Evolutionary conservation across 805 yeast genomes (phyloP).

Genomic region (Brettanomyces bruxellensis): DNA sequence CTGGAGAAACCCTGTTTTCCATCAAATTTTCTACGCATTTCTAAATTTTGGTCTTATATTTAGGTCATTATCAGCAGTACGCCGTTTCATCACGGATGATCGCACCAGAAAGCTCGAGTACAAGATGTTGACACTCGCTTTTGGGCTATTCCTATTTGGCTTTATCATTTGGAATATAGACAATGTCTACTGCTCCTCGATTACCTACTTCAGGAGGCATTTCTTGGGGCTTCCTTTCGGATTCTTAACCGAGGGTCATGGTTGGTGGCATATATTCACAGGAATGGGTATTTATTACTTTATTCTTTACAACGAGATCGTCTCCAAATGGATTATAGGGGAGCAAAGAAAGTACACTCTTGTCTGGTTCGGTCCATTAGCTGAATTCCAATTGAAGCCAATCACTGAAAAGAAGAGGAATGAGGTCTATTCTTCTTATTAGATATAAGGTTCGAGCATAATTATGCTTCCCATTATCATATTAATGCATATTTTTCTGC

Average conservation of each 20-base stretch:
- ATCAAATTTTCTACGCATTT: conserved; percentile 76
- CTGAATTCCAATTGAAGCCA: conserved; percentile 31
- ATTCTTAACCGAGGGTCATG: conserved; percentile 80
- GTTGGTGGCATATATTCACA: conserved; percentile 94
- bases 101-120: conserved; percentile 15
- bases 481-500: not conserved
- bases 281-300: conserved; percentile 85
- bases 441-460: not conserved
- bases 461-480: not conserved
- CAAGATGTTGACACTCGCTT: conserved; percentile 20
- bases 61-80: conserved; percentile 33
- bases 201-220: conserved; percentile 49
- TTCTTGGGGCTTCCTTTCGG: conserved; percentile 76
- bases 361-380: conserved; percentile 47
- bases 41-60: conserved; percentile 67
- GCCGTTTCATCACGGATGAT: conserved; percentile 13
- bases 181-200: conserved; percentile 61
- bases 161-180: conserved; percentile 86
- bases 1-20: conserved; percentile 79
- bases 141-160: conserved; percentile 52
- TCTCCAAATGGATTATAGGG: conserved; percentile 58
- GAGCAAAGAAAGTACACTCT: conserved; percentile 46
- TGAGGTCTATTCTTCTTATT: not conserved
- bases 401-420: conserved; percentile 6
- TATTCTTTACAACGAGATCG: conserved; percentile 67